Evolutionary conservation across 2,329 filamentous ascomycete genomes (phyloP).

Genomic region (Arthrobotrys entomopaga): DNA sequence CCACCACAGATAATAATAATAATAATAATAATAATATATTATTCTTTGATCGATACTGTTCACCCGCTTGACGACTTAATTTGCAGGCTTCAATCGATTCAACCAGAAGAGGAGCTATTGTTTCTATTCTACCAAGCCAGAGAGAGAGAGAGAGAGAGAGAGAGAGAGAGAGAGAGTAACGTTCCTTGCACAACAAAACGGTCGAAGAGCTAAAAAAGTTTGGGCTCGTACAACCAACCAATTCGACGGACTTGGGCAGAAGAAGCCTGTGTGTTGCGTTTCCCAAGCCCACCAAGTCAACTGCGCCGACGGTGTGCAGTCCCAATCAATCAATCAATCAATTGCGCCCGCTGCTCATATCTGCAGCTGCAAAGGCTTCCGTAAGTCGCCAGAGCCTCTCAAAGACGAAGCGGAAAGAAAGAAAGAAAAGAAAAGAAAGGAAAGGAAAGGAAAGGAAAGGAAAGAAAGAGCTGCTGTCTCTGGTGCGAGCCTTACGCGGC

Average conservation of each 20-base stretch:
- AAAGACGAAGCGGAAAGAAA: constrained; percentile 16
- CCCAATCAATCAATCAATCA: too few relatives aligned
- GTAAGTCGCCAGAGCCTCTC: constrained; percentile 39
- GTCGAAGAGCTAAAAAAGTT: constrained; percentile 20
- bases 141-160: constrained; percentile 17
- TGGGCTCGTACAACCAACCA: constrained; percentile 43
- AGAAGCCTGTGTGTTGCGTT: constrained; percentile 24
- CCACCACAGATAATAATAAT: constrained; percentile 22
- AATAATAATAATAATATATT: too few relatives aligned
- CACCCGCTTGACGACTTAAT: not conserved
- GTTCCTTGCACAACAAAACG: constrained; percentile 24
- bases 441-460: not conserved
- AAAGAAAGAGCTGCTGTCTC: constrained; percentile 9
- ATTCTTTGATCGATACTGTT: too few relatives aligned
- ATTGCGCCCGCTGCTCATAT: constrained; percentile 31
- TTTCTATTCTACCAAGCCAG: constrained; percentile 19
- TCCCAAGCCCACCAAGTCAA: too few relatives aligned
- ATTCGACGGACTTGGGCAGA: constrained; percentile 5
- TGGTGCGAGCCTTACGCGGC: not conserved
- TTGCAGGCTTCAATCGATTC: not conserved
- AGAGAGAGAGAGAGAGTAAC: constrained; percentile 10
- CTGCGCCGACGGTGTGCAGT: not conserved
- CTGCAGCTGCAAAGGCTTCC: constrained; percentile 15
- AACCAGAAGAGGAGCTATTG: constrained; percentile 13
- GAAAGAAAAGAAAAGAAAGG: not conserved